Base-by-base conservation (phyloP, 495 filamentous ascomycete species). In the Baudoinia panamericana region DNA sequence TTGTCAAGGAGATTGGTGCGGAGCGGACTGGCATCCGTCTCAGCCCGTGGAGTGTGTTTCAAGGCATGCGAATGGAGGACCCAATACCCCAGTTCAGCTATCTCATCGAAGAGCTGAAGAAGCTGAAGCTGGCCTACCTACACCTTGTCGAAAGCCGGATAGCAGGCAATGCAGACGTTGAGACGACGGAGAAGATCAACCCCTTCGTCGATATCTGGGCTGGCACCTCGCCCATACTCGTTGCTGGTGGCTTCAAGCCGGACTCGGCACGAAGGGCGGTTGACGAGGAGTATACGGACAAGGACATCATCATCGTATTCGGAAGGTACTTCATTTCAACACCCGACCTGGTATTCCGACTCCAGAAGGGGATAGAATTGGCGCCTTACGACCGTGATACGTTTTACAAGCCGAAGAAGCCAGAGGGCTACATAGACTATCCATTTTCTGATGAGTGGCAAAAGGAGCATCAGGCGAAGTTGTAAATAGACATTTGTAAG, bases 301-400 rank as follows among this genome's bases (percentile, higher is more conserved):
- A 66, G 48, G 63, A 80, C 33, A 56, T 63, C 9, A 48, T 52
- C 1, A 46, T 61, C 29, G 69, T 65, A 0, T 80, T 80, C 58
- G 80, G 80, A 15, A 55, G 76, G 27, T 66, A 63, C 25, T 88
- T 75, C 47, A 78, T 80, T 39, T 63, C 76, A 41, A 87, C 72
- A 40, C 82, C 82, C 2, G 82, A 87, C 56, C 52, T 90, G 50
- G 63, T 70, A 2, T 82, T 73, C 51, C 63, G 73, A 39, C 40
- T 86, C 8, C 56, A 67, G 57, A 53, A 76, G 32, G 70, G 69
- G 0, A 63, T 83, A 28, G 52, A 57, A 20, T 31, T 45, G 7
- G 33, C 46, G 20, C 15, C 27, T 3, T 83, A 80, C 53, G 53
- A 83, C 38, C 56, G 73, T 3, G 51, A 60, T 0, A 66, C 63